Percentiles rank a stretch among this genome's conserved stretches.
These are phyloP conservation scores for Bathelium albidoporum DNA, from an alignment of 495 filamentous ascomycete species.

Conservation along the genomic window DNA sequence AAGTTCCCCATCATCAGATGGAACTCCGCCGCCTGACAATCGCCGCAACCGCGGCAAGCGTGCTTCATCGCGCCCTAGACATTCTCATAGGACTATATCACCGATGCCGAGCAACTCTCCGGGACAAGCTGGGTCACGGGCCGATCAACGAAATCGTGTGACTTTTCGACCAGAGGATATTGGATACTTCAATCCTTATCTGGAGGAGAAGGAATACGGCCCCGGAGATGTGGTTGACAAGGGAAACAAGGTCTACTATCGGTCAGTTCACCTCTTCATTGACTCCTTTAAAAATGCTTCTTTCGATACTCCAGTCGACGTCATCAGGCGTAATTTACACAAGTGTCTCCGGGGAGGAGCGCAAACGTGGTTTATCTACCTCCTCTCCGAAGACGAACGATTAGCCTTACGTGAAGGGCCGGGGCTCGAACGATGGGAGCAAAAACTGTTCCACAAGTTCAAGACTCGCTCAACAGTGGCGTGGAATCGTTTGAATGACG, in stretches of 20 bases:
- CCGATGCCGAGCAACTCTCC: neutral
- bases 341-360: conserved; percentile 6
- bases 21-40: no score
- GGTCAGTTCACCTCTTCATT: conserved; percentile 1
- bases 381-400: no score
- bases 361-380: no score
- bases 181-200: neutral
- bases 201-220: neutral
- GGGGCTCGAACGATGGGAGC: no score
- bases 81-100: no score
- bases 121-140: neutral
- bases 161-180: neutral
- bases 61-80: no score
- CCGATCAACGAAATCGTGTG: neutral
- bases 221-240: conserved; percentile 5
- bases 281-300: neutral
- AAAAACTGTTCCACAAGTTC: no score
- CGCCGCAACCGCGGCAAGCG: no score
- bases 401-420: no score
- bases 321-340: neutral
- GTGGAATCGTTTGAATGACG: no score
- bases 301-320: neutral
- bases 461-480: no score
- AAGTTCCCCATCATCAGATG: no score
- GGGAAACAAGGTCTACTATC: conserved; percentile 3